A percentile compares a stretch with the other conserved stretches of the same genome.
These are phyloP conservation scores for Aspergillus quadrilineatus DNA, from an alignment of 2,329 filamentous ascomycete species.

Conservation along the genomic window DNA sequence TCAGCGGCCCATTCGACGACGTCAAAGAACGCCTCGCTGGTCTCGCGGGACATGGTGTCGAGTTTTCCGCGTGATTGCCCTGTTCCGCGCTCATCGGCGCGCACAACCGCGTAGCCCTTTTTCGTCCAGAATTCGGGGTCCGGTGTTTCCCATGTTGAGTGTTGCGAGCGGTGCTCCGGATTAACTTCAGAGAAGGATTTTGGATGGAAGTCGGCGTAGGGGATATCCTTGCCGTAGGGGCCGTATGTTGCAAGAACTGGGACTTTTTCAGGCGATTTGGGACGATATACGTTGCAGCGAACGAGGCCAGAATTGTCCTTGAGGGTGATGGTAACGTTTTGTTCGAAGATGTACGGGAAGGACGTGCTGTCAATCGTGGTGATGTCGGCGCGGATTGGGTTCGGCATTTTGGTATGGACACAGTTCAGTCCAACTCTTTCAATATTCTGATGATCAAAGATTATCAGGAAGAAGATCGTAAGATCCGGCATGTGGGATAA, in stretches of 20 bases:
- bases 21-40: conserved; percentile 53
- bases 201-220: conserved; percentile 55
- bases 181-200: conserved; percentile 56
- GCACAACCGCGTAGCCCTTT: conserved; percentile 56
- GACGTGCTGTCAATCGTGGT: conserved; percentile 34
- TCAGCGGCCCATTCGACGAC: conserved; percentile 54
- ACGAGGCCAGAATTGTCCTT: conserved; percentile 43
- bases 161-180: conserved; percentile 52
- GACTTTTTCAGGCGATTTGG: conserved; percentile 39
- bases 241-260: conserved; percentile 71
- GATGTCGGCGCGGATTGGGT: conserved; percentile 31
- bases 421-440: no score
- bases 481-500: conserved; percentile 10
- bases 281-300: conserved; percentile 53
- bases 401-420: conserved; percentile 24
- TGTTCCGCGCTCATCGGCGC: conserved; percentile 54
- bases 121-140: conserved; percentile 58
- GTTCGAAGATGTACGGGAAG: conserved; percentile 50
- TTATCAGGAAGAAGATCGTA: not conserved
- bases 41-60: conserved; percentile 55
- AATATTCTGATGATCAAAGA: not conserved
- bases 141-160: conserved; percentile 61
- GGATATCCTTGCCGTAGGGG: conserved; percentile 72
- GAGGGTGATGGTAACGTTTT: conserved; percentile 50
- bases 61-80: conserved; percentile 54